Base-by-base conservation (phyloP, 2,329 filamentous ascomycete genomes). In the Fusarium goolgardi region DNA sequence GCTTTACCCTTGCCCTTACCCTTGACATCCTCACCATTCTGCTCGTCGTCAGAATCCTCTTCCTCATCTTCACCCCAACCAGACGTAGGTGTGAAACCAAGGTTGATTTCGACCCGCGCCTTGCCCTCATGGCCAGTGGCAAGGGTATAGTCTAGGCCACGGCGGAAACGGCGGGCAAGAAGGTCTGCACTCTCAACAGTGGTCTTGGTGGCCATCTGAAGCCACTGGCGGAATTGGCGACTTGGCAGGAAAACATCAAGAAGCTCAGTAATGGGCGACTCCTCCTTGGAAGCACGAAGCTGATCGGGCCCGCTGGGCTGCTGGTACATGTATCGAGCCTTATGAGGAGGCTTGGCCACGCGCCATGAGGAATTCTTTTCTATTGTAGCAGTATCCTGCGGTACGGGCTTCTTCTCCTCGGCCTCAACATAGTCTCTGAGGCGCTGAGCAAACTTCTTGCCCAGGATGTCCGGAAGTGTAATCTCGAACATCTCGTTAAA, bases 291-390 rank as follows among this genome's bases (percentile, higher is more conserved):
- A 7, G 77, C 75, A 46, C 77, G 77, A 51, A 78, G 70, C 51
- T 80, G 71, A 59, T 78, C 65, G 47, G 78, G 66, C 54, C 80
- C 79, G 50, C 74, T 83, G 69, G 80, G 82, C 71, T 93, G 89
- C 62, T 92, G 86, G 79, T 96, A 99, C 3, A 97, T 83, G 78
- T 91, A 99, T 16, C 94, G 92, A 76, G 97, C 94, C 82, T 99
- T 99, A 81, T 99, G 94, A 1, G 96, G 96, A 39, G 96, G 96
- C 32, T 88, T 86, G 9, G 96, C 92, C 11, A 96, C 91, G 63
- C 85, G 87, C 92, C 92, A 96, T 0, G 81, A 80, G 41, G 82
- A 86, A 65, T 81, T 81, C 45, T 83, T 83, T 73, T 90, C 87
- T 61, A 91, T 88, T 59, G 85, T 84, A 1, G 78, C 75, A 45